These are phyloP conservation scores for Pulveroboletus ravenelii DNA, from an alignment of 768 basidiomycete genomes.

Conservation along the genomic window DNA sequence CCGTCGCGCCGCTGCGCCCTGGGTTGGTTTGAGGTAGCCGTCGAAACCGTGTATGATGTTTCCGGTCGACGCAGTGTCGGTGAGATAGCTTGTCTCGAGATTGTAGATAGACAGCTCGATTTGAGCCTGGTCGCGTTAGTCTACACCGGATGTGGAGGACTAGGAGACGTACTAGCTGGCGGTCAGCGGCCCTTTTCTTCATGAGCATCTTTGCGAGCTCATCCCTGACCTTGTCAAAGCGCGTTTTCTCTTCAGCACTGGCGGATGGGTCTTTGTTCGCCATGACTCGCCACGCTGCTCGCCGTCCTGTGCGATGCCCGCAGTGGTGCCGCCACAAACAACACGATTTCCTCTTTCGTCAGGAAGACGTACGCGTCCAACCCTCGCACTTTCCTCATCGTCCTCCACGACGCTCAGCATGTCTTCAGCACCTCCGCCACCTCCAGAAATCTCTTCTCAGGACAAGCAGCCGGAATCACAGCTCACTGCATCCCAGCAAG, in stretches of 20 bases:
- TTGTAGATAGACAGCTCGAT: slow-evolving; percentile 77
- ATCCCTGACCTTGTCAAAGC: slow-evolving; percentile 69
- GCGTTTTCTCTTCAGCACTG: slow-evolving; percentile 62
- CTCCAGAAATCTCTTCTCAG: slow-evolving; percentile 33
- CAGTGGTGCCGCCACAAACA: slow-evolving; percentile 1
- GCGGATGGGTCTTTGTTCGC: slow-evolving; percentile 38
- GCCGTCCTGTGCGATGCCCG: not conserved
- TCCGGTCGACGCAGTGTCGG: slow-evolving; percentile 77
- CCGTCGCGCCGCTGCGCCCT: slow-evolving; percentile 47
- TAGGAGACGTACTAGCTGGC: slow-evolving; percentile 56
- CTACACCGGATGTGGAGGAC: not conserved
- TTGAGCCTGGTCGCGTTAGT: slow-evolving; percentile 48
- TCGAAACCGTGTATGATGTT: slow-evolving; percentile 89
- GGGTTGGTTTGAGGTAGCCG: slow-evolving; percentile 73
- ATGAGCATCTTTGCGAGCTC: slow-evolving; percentile 70
- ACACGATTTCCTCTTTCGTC: slow-evolving; percentile 23
- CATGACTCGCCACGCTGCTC: slow-evolving; percentile 20
- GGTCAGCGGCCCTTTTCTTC: slow-evolving; percentile 72
- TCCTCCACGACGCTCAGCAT: slow-evolving; percentile 22
- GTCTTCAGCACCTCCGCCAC: slow-evolving; percentile 60
- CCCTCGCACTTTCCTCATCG: not conserved
- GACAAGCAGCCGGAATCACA: slow-evolving; percentile 51
- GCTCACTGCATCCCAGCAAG: slow-evolving; percentile 28
- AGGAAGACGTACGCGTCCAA: slow-evolving; percentile 25
- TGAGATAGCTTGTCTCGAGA: slow-evolving; percentile 69